Conservation (phyloP, 805 yeast species). For the Brettanomyces sp. region DNA sequence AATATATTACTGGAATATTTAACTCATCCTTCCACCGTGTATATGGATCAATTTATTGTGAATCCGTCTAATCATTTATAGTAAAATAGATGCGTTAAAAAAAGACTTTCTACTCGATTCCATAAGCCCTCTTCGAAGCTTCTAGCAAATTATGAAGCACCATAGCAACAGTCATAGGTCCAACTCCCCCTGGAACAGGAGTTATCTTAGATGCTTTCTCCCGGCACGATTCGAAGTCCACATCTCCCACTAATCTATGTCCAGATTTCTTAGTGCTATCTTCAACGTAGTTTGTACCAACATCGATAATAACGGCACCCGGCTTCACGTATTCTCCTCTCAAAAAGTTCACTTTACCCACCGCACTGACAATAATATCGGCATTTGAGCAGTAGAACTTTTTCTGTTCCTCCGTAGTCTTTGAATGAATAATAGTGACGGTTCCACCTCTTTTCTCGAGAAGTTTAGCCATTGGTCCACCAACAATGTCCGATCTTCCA, state of each 20-base stretch:
- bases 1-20: too few species aligned
- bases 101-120: slow-evolving; percentile 4
- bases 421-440: slow-evolving; percentile 79
- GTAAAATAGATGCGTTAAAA: background rate
- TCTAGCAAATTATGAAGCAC: slow-evolving; percentile 71
- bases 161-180: slow-evolving; percentile 99
- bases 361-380: slow-evolving; percentile 86
- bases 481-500: slow-evolving; percentile 95
- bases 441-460: slow-evolving; percentile 76
- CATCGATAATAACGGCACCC: slow-evolving; percentile 84
- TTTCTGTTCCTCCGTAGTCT: slow-evolving; percentile 50
- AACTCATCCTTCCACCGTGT: background rate
- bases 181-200: slow-evolving; percentile 99
- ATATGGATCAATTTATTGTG: background rate
- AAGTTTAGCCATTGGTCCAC: slow-evolving; percentile 83
- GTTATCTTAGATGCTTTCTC: slow-evolving; percentile 64
- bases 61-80: background rate
- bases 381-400: slow-evolving; percentile 49
- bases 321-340: slow-evolving; percentile 82
- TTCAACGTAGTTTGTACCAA: slow-evolving; percentile 84
- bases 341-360: slow-evolving; percentile 78
- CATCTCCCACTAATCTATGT: slow-evolving; percentile 86
- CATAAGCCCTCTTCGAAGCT: slow-evolving; percentile 45
- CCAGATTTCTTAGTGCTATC: slow-evolving; percentile 74
- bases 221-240: slow-evolving; percentile 64